These are phyloP conservation scores for Pezicula neosporulosa DNA, from an alignment of 2,329 filamentous ascomycete species.

Conservation along the genomic window DNA sequence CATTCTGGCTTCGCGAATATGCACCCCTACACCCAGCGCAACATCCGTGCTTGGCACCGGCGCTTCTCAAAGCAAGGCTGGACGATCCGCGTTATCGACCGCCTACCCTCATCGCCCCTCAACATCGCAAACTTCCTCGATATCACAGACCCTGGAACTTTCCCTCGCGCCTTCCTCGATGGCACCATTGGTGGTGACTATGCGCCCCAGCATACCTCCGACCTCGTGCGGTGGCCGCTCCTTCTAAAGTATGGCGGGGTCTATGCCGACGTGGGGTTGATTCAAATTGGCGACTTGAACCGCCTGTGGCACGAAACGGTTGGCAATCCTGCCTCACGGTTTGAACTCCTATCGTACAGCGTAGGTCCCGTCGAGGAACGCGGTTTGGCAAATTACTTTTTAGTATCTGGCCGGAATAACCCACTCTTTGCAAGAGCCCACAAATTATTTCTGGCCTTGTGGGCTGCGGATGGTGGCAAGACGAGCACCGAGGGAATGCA, in stretches of 20 bases:
- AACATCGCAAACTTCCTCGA: conserved; percentile 49
- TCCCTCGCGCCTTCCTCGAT: conserved; percentile 48
- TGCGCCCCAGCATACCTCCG: conserved; percentile 50
- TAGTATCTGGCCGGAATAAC: conserved; percentile 37
- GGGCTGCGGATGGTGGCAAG: conserved; percentile 42
- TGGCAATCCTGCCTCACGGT: conserved; percentile 40
- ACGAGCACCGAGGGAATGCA: conserved; percentile 49
- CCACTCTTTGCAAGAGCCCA: conserved; percentile 46
- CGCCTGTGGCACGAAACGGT: conserved; percentile 48
- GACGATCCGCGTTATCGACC: conserved; percentile 49
- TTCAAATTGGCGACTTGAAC: conserved; percentile 55
- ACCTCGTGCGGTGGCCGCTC: conserved; percentile 54
- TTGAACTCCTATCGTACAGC: conserved; percentile 46
- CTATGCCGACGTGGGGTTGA: conserved; percentile 53
- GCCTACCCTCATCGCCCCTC: conserved; percentile 36
- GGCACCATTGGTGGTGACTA: conserved; percentile 45
- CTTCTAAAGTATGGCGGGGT: conserved; percentile 54
- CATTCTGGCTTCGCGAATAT: conserved; percentile 44
- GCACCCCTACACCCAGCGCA: conserved; percentile 49
- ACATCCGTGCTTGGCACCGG: conserved; percentile 49
- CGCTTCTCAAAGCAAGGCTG: conserved; percentile 49
- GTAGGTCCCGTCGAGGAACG: conserved; percentile 30
- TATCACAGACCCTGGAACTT: conserved; percentile 35
- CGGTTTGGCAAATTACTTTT: conserved; percentile 46
- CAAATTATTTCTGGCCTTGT: conserved; percentile 46